Evolutionary conservation across 495 filamentous ascomycete genomes (phyloP).

Genomic region (Xylaria curta): DNA sequence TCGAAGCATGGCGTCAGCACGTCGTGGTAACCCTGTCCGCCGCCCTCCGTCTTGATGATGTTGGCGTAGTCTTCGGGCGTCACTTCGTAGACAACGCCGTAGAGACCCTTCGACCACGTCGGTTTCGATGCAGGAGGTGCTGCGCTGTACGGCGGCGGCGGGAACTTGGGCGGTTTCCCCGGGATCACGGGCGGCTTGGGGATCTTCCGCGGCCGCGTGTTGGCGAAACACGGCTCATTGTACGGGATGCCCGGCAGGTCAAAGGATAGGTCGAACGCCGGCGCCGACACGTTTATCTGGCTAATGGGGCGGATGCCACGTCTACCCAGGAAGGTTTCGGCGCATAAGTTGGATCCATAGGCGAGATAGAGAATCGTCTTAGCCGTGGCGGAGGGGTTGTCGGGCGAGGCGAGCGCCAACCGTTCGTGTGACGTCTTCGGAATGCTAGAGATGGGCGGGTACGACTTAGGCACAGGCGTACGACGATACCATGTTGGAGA

Average conservation of each 20-base stretch:
- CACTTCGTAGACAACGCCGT: conserved; percentile 95
- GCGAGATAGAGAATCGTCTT: conserved; percentile 85
- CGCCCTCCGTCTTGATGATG: conserved; percentile 91
- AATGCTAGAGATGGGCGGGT: conserved; percentile 32
- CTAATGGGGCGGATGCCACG: conserved; percentile 82
- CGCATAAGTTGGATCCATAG: conserved; percentile 88
- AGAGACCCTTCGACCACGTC: conserved; percentile 75
- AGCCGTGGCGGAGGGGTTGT: conserved; percentile 24
- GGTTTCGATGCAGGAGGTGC: conserved; percentile 37
- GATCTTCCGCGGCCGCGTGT: conserved; percentile 66
- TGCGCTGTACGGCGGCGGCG: conserved; percentile 45
- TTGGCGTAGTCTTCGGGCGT: conserved; percentile 78
- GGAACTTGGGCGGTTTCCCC: conserved; percentile 39
- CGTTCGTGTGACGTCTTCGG: conserved; percentile 38
- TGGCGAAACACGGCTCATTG: conserved; percentile 90
- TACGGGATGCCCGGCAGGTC: conserved; percentile 88
- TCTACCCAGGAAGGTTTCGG: conserved; percentile 73
- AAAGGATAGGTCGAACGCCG: conserved; percentile 77
- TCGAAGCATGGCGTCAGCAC: conserved; percentile 77
- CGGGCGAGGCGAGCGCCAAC: conserved; percentile 34
- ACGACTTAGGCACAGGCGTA: neutral
- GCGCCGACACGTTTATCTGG: conserved; percentile 78
- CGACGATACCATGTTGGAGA: conserved; percentile 22
- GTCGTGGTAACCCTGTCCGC: conserved; percentile 80
- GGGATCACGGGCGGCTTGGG: conserved; percentile 36